These are phyloP conservation scores for Colletotrichum gloeosporioides DNA, from an alignment of 2,329 filamentous ascomycete genomes.

Conservation along the genomic window DNA sequence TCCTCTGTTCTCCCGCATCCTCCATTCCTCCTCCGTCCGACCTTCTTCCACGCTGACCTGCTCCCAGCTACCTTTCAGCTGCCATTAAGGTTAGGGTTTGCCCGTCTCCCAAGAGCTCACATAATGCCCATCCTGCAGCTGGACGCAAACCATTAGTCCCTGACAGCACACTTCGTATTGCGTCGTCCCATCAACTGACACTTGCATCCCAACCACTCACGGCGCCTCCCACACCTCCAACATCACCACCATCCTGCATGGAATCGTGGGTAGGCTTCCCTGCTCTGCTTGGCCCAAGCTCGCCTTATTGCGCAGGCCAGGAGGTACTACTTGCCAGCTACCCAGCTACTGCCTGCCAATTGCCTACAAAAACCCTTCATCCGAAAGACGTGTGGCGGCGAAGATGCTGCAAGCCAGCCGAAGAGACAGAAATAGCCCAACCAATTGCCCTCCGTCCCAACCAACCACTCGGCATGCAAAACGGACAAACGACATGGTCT, in stretches of 20 bases:
- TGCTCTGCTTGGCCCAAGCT: not conserved
- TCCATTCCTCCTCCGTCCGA: not conserved
- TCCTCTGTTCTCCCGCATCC: not conserved
- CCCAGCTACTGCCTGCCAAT: not conserved
- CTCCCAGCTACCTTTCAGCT: not conserved
- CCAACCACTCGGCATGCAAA: not conserved
- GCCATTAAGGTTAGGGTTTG: not conserved
- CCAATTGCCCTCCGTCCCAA: not conserved
- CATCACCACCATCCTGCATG: not conserved
- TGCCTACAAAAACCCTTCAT: not conserved
- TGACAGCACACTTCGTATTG: slow-evolving; percentile 7
- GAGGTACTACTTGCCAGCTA: not conserved
- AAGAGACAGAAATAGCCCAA: not conserved
- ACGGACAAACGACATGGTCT: not conserved
- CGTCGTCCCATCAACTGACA: slow-evolving; percentile 17
- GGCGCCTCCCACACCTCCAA: not conserved
- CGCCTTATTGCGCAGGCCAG: not conserved
- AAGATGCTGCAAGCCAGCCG: not conserved
- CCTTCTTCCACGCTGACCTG: not conserved
- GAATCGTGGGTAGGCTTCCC: not conserved
- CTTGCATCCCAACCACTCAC: slow-evolving; percentile 3
- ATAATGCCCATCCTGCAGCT: not conserved
- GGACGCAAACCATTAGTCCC: not conserved
- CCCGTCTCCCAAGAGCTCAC: not conserved
- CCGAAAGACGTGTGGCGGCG: not conserved